These are phyloP conservation scores for Endothia cerciana DNA, from an alignment of 2,329 filamentous ascomycete genomes.

Conservation along the genomic window DNA sequence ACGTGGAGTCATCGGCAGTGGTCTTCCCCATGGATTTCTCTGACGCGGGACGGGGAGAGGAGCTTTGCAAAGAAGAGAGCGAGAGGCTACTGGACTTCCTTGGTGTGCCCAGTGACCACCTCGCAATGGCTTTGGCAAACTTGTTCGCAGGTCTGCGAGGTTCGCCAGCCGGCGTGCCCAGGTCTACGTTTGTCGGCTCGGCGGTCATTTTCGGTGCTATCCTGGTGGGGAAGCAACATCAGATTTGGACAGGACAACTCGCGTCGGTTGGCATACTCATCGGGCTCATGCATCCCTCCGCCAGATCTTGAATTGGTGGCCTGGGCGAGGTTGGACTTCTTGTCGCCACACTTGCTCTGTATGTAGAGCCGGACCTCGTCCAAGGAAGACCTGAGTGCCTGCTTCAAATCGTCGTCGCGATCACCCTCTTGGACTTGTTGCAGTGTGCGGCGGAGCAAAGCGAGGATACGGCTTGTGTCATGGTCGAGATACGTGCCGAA, in stretches of 20 bases:
- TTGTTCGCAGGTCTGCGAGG: conserved; percentile 9
- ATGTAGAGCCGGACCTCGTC: conserved; percentile 24
- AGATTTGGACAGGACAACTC: neutral
- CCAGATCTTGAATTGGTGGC: neutral
- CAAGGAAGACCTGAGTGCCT: conserved; percentile 12
- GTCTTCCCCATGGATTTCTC: conserved; percentile 1
- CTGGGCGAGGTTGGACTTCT: neutral
- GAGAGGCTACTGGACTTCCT: conserved; percentile 2
- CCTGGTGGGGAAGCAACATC: neutral
- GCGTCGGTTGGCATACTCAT: conserved; percentile 18
- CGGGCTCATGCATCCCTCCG: neutral
- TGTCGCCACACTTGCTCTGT: conserved; percentile 7
- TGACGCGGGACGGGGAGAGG: conserved; percentile 16
- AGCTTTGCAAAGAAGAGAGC: conserved; percentile 5
- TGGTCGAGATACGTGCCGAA: conserved; percentile 22
- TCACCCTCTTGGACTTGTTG: conserved; percentile 20
- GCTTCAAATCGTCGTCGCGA: conserved; percentile 7
- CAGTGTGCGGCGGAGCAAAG: conserved; percentile 21
- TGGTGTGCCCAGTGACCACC: conserved; percentile 11
- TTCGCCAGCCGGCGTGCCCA: neutral
- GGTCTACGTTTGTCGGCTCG: neutral
- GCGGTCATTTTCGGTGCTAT: neutral
- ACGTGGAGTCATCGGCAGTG: conserved; percentile 15
- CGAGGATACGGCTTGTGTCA: conserved; percentile 20
- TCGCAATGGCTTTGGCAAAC: conserved; percentile 11